phyloP scores from a whole-genome alignment of 768 basidiomycete species.

The Amyloporia xantha region DNA sequence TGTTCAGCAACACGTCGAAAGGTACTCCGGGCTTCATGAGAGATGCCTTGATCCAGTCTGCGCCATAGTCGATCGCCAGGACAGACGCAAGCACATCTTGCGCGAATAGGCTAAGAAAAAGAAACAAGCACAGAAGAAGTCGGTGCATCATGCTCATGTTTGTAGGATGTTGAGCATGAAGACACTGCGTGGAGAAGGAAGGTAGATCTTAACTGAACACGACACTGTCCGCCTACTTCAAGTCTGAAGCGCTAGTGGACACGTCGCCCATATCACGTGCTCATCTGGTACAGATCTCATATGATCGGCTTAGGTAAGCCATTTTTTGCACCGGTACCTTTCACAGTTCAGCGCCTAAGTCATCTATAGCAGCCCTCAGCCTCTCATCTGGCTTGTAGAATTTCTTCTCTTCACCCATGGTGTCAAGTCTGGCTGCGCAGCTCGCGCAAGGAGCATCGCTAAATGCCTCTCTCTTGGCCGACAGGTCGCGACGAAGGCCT shows the following conservation, averaged over 20 bases:
- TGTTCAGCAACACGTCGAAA: constrained; percentile 94
- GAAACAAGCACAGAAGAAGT: background rate
- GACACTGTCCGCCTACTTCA: no score
- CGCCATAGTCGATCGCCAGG: constrained; percentile 96
- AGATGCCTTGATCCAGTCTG: constrained; percentile 96
- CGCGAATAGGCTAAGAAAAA: constrained; percentile 14
- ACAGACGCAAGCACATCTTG: constrained; percentile 51
- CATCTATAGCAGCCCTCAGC: no score
- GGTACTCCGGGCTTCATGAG: constrained; percentile 45
- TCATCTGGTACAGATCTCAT: background rate
- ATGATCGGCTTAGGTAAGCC: background rate
- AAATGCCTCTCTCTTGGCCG: constrained; percentile 66
- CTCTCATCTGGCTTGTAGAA: no score
- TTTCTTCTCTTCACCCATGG: constrained; percentile 30
- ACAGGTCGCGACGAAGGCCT: constrained; percentile 54
- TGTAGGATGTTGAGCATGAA: background rate
- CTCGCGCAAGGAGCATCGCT: constrained; percentile 74
- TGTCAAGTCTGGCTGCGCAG: constrained; percentile 74
- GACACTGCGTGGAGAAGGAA: background rate
- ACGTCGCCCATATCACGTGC: background rate
- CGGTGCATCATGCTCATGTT: background rate
- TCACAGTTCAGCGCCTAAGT: no score
- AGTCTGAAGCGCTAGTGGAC: no score
- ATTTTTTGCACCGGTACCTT: background rate
- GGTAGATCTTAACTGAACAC: no score